Conservation (phyloP, 306 rosid genomes). For the Pachyrhizus erosus region DNA sequence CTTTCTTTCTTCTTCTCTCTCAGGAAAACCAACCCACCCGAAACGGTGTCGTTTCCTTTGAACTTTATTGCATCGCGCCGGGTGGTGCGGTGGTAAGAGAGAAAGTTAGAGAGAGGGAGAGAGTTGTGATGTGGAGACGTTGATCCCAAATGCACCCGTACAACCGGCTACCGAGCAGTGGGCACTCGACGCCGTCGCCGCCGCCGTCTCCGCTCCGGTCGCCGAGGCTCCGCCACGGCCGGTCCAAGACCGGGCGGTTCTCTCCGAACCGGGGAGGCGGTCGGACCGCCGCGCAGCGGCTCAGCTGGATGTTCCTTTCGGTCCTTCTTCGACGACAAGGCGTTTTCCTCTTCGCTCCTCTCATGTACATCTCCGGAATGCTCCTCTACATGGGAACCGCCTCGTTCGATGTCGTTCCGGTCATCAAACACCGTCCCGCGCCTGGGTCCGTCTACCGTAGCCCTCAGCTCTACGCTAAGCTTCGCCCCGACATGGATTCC, state of each 20-base stretch:
- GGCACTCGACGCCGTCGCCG: slow-evolving; percentile 91
- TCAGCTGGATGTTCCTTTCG: slow-evolving; percentile 82
- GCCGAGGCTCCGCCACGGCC: slow-evolving; percentile 74
- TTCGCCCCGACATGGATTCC: slow-evolving; percentile 79
- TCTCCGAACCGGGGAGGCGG: slow-evolving; percentile 49
- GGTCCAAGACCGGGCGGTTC: slow-evolving; percentile 68
- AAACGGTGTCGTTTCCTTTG: slow-evolving; percentile 45
- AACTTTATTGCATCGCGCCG: slow-evolving; percentile 5
- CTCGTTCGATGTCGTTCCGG: slow-evolving; percentile 88
- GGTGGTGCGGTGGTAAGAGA: background rate
- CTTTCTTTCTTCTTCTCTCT: slow-evolving; percentile 3
- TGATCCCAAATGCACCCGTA: slow-evolving; percentile 79
- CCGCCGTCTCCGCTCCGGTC: slow-evolving; percentile 90
- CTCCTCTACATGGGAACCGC: slow-evolving; percentile 96
- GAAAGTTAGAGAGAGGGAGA: slow-evolving; percentile 20
- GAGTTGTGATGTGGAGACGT: slow-evolving; percentile 45
- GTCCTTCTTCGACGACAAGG: slow-evolving; percentile 94
- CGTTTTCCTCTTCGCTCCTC: slow-evolving; percentile 93
- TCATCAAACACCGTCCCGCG: slow-evolving; percentile 81
- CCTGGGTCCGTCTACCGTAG: slow-evolving; percentile 93
- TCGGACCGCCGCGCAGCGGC: slow-evolving; percentile 70
- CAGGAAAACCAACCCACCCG: background rate
- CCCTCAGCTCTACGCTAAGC: slow-evolving; percentile 80
- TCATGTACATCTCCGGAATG: slow-evolving; percentile 91
- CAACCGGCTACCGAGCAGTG: slow-evolving; percentile 93